Percentiles rank a stretch among this genome's conserved stretches.
phyloP scores from a whole-genome alignment of 306 rosid genomes.

The Citrullus colocynthis region DNA sequence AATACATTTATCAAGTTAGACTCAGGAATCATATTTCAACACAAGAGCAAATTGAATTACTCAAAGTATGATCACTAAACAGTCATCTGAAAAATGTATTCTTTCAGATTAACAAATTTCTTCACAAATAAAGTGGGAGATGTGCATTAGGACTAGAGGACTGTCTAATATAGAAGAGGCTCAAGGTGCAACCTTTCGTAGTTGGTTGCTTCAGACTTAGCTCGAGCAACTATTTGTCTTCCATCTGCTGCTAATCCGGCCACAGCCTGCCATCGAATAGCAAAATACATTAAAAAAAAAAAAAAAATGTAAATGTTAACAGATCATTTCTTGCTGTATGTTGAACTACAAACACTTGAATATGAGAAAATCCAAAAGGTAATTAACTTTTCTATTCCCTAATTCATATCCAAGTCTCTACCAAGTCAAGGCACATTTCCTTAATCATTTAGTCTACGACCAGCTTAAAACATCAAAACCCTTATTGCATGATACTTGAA shows the following conservation, averaged over 20 bases:
- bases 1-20: not conserved
- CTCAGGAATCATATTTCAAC: not conserved
- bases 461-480: not conserved
- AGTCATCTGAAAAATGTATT: not conserved
- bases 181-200: constrained; percentile 53
- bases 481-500: not conserved
- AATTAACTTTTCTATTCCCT: not conserved
- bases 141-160: not conserved
- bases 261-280: constrained; percentile 50
- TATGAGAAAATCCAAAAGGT: not conserved
- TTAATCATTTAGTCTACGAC: not conserved
- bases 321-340: not conserved
- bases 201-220: constrained; percentile 78
- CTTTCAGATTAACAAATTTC: not conserved
- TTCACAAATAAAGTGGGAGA: not conserved
- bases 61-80: not conserved
- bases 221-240: constrained; percentile 49
- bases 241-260: constrained; percentile 65
- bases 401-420: not conserved
- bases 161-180: not conserved
- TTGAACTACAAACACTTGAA: not conserved
- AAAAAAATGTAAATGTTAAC: not conserved
- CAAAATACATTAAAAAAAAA: not conserved
- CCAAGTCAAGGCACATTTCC: not conserved
- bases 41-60: not conserved